phyloP scores from a whole-genome alignment of 208 protist species.

The Leishmania guyanensis region DNA sequence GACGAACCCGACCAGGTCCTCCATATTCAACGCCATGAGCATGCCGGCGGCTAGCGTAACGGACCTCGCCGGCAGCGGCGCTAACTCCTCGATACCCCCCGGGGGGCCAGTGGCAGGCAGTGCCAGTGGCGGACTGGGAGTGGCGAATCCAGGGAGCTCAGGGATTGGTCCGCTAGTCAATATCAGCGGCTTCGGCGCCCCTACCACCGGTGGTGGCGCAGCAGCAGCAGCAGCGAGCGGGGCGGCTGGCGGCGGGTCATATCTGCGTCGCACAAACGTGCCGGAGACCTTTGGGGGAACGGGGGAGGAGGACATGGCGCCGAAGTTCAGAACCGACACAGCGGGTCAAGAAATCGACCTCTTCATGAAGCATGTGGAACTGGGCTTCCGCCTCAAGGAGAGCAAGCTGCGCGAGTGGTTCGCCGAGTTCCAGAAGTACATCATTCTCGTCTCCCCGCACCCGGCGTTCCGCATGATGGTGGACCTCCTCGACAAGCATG shows the following conservation, averaged over 20 bases:
- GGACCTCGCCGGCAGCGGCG: constrained; percentile 21
- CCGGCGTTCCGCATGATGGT: constrained; percentile 90
- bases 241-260: constrained; percentile 18
- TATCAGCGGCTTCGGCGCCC: constrained; percentile 6
- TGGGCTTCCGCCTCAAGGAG: constrained; percentile 74
- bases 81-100: constrained; percentile 14
- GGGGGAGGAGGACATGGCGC: constrained; percentile 29
- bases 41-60: constrained; percentile 18
- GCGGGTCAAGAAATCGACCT: constrained; percentile 60
- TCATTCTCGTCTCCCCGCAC: constrained; percentile 87
- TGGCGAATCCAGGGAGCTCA: constrained; percentile 21
- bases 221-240: constrained; percentile 2
- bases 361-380: constrained; percentile 88
- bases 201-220: background rate
- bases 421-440: constrained; percentile 85
- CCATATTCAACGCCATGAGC: constrained; percentile 17
- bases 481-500: constrained; percentile 92
- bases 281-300: constrained; percentile 22
- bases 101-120: constrained; percentile 7
- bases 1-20: constrained; percentile 12
- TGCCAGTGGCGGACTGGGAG: background rate
- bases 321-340: constrained; percentile 21
- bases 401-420: constrained; percentile 91
- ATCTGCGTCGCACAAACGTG: constrained; percentile 31
- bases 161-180: background rate